Base-by-base conservation (phyloP, 2,329 filamentous ascomycete genomes). In the Cryphonectria naterciae region DNA sequence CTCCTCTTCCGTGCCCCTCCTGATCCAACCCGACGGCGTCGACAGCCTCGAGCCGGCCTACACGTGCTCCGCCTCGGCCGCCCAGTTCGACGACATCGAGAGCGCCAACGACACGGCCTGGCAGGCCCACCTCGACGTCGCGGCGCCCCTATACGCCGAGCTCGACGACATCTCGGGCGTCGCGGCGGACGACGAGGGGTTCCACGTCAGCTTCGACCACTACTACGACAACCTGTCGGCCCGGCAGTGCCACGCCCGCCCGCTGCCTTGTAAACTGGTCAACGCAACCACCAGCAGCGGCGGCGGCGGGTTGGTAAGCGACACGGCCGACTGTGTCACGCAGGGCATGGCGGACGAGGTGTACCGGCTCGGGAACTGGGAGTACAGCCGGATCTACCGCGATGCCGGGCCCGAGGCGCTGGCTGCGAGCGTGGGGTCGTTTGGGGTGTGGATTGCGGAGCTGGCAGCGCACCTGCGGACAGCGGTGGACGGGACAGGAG, bases 181-280 rank as follows among this genome's bases (percentile, higher is more conserved):
- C 0, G 77, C 85, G 0, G 73, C 83, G 0, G 80, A 79, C 46
- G 86, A 90, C 72, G 77, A 78, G 0, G 90, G 85, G 4, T 96
- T 93, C 83, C 92, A 95, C 77, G 84, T 81, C 56, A 90, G 86
- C 68, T 91, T 92, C 75, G 93, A 96, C 77, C 93, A 94, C 79
- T 96, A 96, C 82, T 96, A 91, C 76, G 93, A 96, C 78, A 96
- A 94, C 76, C 85, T 96, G 1, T 94, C 92, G 0, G 91, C 93
- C 0, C 86, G 93, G 0, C 91, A 94, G 77, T 96, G 93, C 78
- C 93, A 96, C 77, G 82, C 80, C 25, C 93, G 92, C 76, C 87
- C 92, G 0, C 82, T 95, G 0, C 93, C 93, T 0, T 95, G 93
- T 81, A 88, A 86, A 73, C 79, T 86, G 8, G 80, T 84, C 25